Evolutionary conservation across 2,329 filamentous ascomycete genomes (phyloP).

Genomic region (Blastomyces percursus): DNA sequence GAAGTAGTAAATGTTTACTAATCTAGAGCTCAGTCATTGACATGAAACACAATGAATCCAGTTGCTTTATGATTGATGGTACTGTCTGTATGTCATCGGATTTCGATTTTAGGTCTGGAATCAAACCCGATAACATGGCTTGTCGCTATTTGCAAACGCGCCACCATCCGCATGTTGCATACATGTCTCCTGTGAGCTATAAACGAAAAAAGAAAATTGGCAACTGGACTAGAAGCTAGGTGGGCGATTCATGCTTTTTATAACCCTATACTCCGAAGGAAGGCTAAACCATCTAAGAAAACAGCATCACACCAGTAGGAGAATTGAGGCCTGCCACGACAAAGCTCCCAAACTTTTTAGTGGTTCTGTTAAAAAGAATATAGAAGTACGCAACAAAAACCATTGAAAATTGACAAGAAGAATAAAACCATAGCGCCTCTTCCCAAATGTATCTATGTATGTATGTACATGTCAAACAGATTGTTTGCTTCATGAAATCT

Average conservation of each 20-base stretch:
- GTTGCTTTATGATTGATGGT: not conserved
- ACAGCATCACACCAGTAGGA: not conserved
- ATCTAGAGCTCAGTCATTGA: not conserved
- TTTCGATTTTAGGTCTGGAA: not conserved
- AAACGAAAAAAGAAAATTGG: not conserved
- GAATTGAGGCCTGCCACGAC: not conserved
- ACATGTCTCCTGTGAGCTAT: not conserved
- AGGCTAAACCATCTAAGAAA: not conserved
- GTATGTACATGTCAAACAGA: conserved; percentile 5
- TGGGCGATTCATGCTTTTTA: not conserved
- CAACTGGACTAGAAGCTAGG: not conserved
- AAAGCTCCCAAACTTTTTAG: not conserved
- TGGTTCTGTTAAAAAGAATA: not conserved
- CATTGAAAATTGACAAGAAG: not conserved
- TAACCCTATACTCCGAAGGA: not conserved
- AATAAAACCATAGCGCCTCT: conserved; percentile 1
- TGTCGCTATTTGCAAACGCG: not conserved
- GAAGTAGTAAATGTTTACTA: not conserved
- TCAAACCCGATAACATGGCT: not conserved
- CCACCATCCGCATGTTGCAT: too few relatives aligned
- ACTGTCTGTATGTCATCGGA: not conserved
- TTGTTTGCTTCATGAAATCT: not conserved
- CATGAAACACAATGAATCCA: not conserved
- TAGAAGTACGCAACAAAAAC: not conserved
- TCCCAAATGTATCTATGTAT: conserved; percentile 2